Conservation (phyloP, 805 yeast genomes). For the Pichia nanzhaoensis region DNA sequence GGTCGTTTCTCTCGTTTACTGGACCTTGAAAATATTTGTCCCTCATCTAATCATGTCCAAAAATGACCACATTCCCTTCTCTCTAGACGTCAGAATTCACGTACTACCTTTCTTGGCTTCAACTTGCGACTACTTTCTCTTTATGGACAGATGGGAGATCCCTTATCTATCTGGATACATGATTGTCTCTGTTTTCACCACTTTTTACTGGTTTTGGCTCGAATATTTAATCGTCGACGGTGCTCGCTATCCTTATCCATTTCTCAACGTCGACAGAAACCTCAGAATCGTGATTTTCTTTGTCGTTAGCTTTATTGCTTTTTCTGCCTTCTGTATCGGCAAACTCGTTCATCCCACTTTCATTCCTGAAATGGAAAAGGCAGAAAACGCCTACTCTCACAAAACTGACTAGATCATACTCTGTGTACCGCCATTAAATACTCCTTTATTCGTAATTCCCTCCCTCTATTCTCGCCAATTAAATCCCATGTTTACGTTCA, state of each 20-base stretch:
- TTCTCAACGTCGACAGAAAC: slow-evolving; percentile 46
- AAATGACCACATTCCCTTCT: slow-evolving; percentile 36
- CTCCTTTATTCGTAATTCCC: too few species aligned
- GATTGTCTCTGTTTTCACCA: slow-evolving; percentile 34
- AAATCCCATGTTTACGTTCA: too few species aligned
- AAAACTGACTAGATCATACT: neutral
- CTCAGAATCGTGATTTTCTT: slow-evolving; percentile 43
- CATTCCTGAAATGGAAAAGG: slow-evolving; percentile 9
- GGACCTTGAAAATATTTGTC: slow-evolving; percentile 57
- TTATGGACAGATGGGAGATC: slow-evolving; percentile 41
- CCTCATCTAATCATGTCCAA: slow-evolving; percentile 40
- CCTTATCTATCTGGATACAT: slow-evolving; percentile 33
- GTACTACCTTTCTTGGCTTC: slow-evolving; percentile 50
- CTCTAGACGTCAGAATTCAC: slow-evolving; percentile 53
- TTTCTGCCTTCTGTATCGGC: slow-evolving; percentile 23
- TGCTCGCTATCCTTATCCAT: slow-evolving; percentile 55
- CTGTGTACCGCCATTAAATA: too few species aligned
- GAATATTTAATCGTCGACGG: slow-evolving; percentile 42
- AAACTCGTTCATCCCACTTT: slow-evolving; percentile 19
- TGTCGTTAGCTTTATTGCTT: slow-evolving; percentile 35
- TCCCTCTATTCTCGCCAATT: too few species aligned
- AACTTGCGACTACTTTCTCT: slow-evolving; percentile 45
- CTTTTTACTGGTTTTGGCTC: slow-evolving; percentile 48
- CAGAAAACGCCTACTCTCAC: slow-evolving; percentile 3
- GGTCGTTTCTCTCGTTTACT: slow-evolving; percentile 57